Base-by-base conservation (phyloP, 176 grass and related monocot genomes). In the Musa itinerans region DNA sequence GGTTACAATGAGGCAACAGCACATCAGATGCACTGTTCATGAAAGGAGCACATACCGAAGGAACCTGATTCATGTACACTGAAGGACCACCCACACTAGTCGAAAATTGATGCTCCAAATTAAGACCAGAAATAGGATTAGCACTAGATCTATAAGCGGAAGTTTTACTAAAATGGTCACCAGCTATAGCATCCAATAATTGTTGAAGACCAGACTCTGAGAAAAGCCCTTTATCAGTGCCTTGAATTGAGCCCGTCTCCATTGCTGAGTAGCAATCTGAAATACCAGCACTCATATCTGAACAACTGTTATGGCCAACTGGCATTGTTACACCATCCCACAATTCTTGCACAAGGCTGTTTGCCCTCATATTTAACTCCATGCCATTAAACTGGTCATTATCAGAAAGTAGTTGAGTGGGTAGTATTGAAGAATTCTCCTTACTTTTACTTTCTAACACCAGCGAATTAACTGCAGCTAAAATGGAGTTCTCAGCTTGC, bases 141-240 rank as follows among this genome's bases (percentile, higher is more conserved):
- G 79, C 53, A 75, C 67, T 7, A 52, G 76, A 49, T 54, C 74
- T 48, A 50, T 71, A 12, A 61, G 25, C 17, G 51, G 78, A 63
- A 84, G n/a, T 58, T 27, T 34, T 78, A 88, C 81, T 78, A 59
- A 78, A 57, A 80, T 65, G 17, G 24, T 74, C 50, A 73, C 19
- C 68, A 73, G 81, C 76, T 65, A 86, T 82, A 62, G 73, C 49
- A 24, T 84, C 76, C 73, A 99, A 78, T 49, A 99, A 86, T 68
- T 92, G 79, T 69, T 94, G 88, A 66, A 94, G 78, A 67, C 76
- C 52, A 65, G 91, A 78, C 79, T 92, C 96, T 66, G 79, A 77
- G 81, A 89, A 78, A 9, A 87, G 62, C 6, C 80, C 74, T 51
- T 76, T 85, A 29, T 63, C 84, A 81, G 77, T 77, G 79, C 69